Evolutionary conservation across 495 filamentous ascomycete genomes (phyloP), one percentile per base, ranked within the genome.

Genomic region (Cetradonia linearis): DNA sequence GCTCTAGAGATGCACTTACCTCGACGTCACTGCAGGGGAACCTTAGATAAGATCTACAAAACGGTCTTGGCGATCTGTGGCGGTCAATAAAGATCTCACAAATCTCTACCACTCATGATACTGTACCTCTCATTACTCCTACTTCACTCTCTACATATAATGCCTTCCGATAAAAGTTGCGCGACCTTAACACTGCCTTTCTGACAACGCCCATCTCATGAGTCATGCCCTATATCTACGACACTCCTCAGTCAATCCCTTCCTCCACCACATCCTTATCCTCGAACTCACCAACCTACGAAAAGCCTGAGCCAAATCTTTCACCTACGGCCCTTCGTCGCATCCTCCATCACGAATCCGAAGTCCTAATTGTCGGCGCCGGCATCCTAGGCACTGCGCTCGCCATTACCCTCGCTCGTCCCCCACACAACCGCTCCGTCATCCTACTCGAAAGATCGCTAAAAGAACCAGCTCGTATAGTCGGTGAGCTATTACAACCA

Each of bases 381-480:
- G 93, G 93, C 55, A 78, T 97, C 58, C 78, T 95, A 46, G 93
- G 93, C 23, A 94, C 89, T 70, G 89, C 93, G 8, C 74, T 91
- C 64, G 91, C 94, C 6, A 77, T 90, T n/a, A 84, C 94, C 7
- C 81, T 87, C 50, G 86, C 91, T 33, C 81, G 92, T 40, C 84
- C 84, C 14, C 81, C 81, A 49, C 94, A 97, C 71, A 91, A 91
- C 14, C 84, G 93, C 38, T 92, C 85, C 69, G 91, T 98, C 18
- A 80, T 95, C n/a, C 75, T 98, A 54, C 81, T 98, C 25, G 93
- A 98, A 73, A 78, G 78, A 63, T 92, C 86, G 71, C 75, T 96
- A 70, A 91, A 92, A 73, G 88, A 96, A 74, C 93, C 93, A 14
- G 89, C 97, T 75, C 85, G 93, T 58, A 98, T 98, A 67, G 91